A percentile compares a stretch with the other conserved stretches of the same genome.
phyloP scores from a whole-genome alignment of 768 basidiomycete genomes.

The Tephrocybe rancida region DNA sequence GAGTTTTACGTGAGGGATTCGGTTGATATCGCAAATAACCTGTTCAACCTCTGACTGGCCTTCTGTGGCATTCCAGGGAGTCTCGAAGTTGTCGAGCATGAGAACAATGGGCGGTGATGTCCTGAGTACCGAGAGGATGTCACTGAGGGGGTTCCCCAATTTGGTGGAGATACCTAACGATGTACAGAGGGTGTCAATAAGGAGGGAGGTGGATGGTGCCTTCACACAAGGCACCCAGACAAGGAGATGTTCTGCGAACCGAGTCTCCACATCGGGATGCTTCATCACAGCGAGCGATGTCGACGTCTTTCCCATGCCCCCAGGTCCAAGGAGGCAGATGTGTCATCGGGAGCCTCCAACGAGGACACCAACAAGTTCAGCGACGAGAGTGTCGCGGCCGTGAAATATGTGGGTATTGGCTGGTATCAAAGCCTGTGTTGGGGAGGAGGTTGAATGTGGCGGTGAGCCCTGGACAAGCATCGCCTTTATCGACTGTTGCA shows the following conservation, averaged over 20 bases:
- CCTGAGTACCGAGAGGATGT: neutral
- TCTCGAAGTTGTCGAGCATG: slow-evolving; percentile 39
- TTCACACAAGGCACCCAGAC: slow-evolving; percentile 25
- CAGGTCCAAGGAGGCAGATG: too few relatives aligned
- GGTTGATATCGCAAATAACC: neutral
- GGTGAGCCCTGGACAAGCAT: neutral
- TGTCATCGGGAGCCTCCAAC: too few relatives aligned
- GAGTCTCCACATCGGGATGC: slow-evolving; percentile 17
- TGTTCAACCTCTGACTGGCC: slow-evolving; percentile 22
- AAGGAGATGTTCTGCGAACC: slow-evolving; percentile 20
- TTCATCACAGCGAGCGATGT: slow-evolving; percentile 35
- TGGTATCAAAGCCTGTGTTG: neutral
- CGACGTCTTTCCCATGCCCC: too few relatives aligned
- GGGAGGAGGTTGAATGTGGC: neutral
- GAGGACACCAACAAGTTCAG: too few relatives aligned
- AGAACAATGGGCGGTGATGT: slow-evolving; percentile 13
- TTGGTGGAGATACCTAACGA: neutral
- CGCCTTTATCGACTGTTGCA: slow-evolving; percentile 3
- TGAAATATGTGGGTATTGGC: slow-evolving; percentile 18
- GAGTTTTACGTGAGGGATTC: too few relatives aligned
- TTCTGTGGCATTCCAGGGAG: slow-evolving; percentile 25
- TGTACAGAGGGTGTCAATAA: neutral
- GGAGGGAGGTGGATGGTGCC: neutral
- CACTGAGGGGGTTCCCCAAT: neutral
- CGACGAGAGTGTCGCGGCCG: slow-evolving; percentile 34